A percentile compares a stretch with the other conserved stretches of the same genome.
Evolutionary conservation across 331 rosid species (phyloP).

Genomic region (Saraca asoca): DNA sequence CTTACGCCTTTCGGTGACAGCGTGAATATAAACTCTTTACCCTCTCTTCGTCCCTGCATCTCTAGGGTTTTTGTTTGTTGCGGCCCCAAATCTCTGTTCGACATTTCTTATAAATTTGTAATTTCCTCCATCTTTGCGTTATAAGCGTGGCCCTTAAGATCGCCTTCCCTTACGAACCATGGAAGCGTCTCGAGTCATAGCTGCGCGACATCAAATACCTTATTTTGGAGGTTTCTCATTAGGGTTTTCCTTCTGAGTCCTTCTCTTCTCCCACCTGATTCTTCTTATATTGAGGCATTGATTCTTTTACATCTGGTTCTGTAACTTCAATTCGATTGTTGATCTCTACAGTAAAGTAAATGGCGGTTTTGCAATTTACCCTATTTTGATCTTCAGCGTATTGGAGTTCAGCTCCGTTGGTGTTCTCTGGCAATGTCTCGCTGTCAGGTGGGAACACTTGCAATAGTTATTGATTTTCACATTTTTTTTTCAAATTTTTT

Average conservation of each 20-base stretch:
- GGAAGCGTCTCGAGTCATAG: constrained; percentile 91
- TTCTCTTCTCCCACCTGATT: constrained; percentile 45
- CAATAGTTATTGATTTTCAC: neutral
- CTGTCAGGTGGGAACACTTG: constrained; percentile 55
- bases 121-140: no score
- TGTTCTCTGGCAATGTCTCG: constrained; percentile 38
- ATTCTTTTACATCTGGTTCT: constrained; percentile 27
- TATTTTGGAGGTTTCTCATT: constrained; percentile 31
- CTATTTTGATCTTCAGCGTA: constrained; percentile 33
- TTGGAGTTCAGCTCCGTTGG: constrained; percentile 33
- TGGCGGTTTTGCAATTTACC: neutral
- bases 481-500: neutral
- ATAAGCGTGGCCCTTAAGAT: constrained; percentile 80
- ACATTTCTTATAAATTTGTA: no score
- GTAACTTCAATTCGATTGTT: constrained; percentile 1
- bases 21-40: no score
- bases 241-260: constrained; percentile 68
- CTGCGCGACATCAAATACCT: constrained; percentile 49
- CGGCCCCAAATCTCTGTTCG: no score
- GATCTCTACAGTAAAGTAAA: constrained; percentile 15
- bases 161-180: constrained; percentile 61
- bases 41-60: no score
- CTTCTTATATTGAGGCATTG: constrained; percentile 23
- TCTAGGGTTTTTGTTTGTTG: no score
- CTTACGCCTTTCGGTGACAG: no score